Evolutionary conservation across 73 alveolate genomes (phyloP).

Genomic region (Uronychia setigera): DNA sequence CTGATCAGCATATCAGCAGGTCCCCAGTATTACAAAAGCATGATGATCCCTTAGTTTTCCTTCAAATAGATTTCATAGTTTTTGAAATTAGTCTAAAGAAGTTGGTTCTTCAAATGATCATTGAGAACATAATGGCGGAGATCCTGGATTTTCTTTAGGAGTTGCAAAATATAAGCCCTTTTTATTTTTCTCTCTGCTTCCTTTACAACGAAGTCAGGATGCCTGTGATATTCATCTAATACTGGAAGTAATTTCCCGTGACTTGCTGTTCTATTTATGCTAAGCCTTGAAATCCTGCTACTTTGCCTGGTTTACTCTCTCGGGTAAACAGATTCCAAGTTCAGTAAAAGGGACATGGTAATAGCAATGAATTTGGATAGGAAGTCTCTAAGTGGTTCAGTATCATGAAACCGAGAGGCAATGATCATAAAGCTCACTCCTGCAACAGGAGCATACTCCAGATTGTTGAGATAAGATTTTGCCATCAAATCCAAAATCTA

Average conservation of each 20-base stretch:
- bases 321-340: background rate
- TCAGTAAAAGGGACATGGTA: constrained; percentile 58
- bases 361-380: constrained; percentile 62
- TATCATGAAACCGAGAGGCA: constrained; percentile 58
- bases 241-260: background rate
- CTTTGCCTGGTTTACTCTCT: background rate
- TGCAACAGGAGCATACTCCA: constrained; percentile 62
- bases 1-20: constrained; percentile 55
- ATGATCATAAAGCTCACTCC: constrained; percentile 65
- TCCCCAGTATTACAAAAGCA: constrained; percentile 72
- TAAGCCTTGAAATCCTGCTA: background rate
- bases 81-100: constrained; percentile 65
- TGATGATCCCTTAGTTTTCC: constrained; percentile 76
- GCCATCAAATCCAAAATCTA: constrained; percentile 86
- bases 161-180: constrained; percentile 61
- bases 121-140: constrained; percentile 65
- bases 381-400: constrained; percentile 66
- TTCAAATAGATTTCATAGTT: constrained; percentile 51
- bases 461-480: constrained; percentile 77
- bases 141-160: constrained; percentile 51
- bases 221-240: background rate
- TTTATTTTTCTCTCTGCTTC: constrained; percentile 53
- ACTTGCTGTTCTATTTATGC: background rate
- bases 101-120: constrained; percentile 68
- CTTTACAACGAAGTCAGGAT: background rate